These are phyloP conservation scores for Marsdenia floribunda DNA, from an alignment of 257 asterid genomes.

Conservation along the genomic window DNA sequence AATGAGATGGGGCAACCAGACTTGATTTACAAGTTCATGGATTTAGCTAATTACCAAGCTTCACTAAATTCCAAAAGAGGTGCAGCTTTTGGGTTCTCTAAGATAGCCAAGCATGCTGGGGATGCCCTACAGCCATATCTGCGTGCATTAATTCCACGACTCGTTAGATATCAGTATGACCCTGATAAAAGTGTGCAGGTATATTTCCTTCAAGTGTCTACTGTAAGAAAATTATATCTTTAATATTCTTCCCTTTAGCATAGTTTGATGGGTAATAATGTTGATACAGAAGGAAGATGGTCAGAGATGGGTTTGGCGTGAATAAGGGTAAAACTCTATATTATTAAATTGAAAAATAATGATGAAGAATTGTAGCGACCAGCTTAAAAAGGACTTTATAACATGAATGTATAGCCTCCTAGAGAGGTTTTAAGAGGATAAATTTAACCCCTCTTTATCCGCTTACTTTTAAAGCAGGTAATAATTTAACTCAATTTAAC, in stretches of 20 bases:
- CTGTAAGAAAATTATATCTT: neutral
- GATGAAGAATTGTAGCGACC: neutral
- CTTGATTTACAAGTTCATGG: constrained; percentile 94
- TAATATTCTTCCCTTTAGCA: neutral
- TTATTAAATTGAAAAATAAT: neutral
- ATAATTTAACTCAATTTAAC: no score
- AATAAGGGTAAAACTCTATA: neutral
- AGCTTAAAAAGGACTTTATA: neutral
- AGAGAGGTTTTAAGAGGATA: no score
- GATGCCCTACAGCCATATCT: constrained; percentile 90
- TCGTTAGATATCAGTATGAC: constrained; percentile 92
- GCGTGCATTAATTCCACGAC: constrained; percentile 78
- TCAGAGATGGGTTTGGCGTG: neutral
- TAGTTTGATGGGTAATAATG: neutral
- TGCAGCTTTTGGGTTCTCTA: constrained; percentile 98
- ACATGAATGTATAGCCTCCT: no score
- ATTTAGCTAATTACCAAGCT: constrained; percentile 91
- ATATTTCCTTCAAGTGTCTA: neutral
- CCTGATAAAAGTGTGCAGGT: constrained; percentile 99
- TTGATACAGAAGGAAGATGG: neutral
- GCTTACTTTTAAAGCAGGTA: no score
- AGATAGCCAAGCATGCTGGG: constrained; percentile 97
- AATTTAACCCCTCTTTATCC: no score
- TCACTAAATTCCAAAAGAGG: constrained; percentile 95
- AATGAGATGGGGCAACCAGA: constrained; percentile 99